Evolutionary conservation across 2,329 filamentous ascomycete genomes (phyloP).

Genomic region (Diplodia scrobiculata): DNA sequence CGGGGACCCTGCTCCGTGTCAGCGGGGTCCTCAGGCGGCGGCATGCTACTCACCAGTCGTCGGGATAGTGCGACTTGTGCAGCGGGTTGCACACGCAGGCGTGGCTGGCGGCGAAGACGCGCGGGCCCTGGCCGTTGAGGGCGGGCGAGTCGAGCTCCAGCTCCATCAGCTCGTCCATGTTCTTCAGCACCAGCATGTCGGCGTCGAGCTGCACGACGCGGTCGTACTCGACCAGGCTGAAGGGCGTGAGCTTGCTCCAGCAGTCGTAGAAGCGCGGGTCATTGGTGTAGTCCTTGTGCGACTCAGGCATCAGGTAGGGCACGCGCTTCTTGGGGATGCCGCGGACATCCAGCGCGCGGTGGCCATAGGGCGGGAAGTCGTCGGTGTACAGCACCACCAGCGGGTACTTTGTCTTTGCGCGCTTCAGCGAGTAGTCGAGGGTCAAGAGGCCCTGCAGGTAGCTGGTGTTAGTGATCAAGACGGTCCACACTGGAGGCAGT

Average conservation of each 20-base stretch:
- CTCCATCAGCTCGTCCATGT: slow-evolving; percentile 95
- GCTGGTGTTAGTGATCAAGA: slow-evolving; percentile 78
- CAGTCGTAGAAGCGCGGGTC: slow-evolving; percentile 87
- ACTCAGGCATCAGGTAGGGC: slow-evolving; percentile 69
- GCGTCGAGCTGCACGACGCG: slow-evolving; percentile 82
- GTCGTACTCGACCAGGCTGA: slow-evolving; percentile 73
- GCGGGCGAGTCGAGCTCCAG: slow-evolving; percentile 66
- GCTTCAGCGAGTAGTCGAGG: slow-evolving; percentile 74
- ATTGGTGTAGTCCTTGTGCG: slow-evolving; percentile 67
- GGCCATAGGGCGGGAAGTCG: slow-evolving; percentile 68
- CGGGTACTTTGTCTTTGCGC: slow-evolving; percentile 68
- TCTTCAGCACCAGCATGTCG: slow-evolving; percentile 79
- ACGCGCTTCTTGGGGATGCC: slow-evolving; percentile 70
- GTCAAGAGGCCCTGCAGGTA: slow-evolving; percentile 83
- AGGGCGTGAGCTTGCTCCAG: slow-evolving; percentile 84
- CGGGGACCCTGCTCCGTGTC: slow-evolving; percentile 49
- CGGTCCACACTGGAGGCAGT: slow-evolving; percentile 71
- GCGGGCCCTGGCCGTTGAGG: slow-evolving; percentile 56
- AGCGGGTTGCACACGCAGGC: slow-evolving; percentile 86
- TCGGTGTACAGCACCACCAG: slow-evolving; percentile 83
- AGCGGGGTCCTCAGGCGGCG: not conserved
- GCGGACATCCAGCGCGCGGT: slow-evolving; percentile 67
- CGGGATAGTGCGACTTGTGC: slow-evolving; percentile 75
- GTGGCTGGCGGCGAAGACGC: slow-evolving; percentile 80
- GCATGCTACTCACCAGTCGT: slow-evolving; percentile 60